phyloP scores from a whole-genome alignment of 163 green algal species.

The Scenedesmus sp. region DNA sequence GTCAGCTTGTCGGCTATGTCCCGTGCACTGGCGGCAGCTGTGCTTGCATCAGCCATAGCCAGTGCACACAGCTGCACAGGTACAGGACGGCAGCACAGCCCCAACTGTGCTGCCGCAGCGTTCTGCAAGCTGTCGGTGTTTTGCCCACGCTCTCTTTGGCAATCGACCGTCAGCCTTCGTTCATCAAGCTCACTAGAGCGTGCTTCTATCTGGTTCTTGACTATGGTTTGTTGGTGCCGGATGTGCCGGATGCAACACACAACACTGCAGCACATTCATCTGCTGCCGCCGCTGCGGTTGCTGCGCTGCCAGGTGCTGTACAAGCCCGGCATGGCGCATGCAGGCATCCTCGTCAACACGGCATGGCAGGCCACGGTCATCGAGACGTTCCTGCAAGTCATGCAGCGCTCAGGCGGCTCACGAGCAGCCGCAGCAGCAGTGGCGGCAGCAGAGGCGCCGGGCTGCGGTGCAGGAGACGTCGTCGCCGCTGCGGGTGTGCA shows the following conservation, averaged over 20 bases:
- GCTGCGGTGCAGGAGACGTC: background rate
- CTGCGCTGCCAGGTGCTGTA: slow-evolving; percentile 28
- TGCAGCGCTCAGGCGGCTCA: background rate
- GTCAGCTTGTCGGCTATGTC: background rate
- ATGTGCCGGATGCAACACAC: background rate
- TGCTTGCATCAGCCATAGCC: too few species aligned
- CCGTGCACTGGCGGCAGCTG: too few species aligned
- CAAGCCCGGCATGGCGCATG: slow-evolving; percentile 46
- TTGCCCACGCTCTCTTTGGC: too few species aligned
- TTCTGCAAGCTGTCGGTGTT: too few species aligned
- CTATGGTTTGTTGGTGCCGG: background rate
- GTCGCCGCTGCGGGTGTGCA: background rate
- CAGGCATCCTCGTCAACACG: slow-evolving; percentile 20
- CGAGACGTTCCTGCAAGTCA: slow-evolving; percentile 3
- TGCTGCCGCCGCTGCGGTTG: background rate
- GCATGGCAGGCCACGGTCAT: slow-evolving; percentile 19
- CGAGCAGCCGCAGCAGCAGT: slow-evolving; percentile 19
- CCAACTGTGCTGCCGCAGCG: too few species aligned
- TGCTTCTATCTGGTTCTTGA: too few species aligned
- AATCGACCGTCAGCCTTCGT: too few species aligned
- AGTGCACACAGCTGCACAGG: slow-evolving; percentile 44
- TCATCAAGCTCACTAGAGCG: too few species aligned
- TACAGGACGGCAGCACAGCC: too few species aligned
- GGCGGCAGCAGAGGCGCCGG: slow-evolving; percentile 4
- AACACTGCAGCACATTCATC: too few species aligned